These are phyloP conservation scores for Tetraselmis striata DNA, from an alignment of 139 green algal species.

Conservation along the genomic window DNA sequence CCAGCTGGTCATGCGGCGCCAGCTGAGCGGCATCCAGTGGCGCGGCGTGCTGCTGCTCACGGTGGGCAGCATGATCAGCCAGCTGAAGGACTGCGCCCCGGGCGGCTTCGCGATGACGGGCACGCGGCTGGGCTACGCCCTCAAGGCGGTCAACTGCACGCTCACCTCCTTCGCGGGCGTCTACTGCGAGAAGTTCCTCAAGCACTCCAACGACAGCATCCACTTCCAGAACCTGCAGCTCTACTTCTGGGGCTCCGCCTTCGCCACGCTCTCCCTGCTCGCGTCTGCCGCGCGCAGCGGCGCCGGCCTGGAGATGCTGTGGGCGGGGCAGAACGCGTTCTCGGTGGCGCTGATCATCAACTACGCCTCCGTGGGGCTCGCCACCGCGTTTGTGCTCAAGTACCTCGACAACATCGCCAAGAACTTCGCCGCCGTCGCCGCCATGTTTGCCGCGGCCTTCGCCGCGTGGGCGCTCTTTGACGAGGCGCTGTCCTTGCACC, in stretches of 20 bases:
- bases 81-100: background rate
- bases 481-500: background rate
- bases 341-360: background rate
- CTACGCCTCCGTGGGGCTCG: background rate
- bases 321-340: background rate
- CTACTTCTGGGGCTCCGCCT: background rate
- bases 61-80: background rate
- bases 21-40: background rate
- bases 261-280: background rate
- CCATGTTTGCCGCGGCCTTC: background rate
- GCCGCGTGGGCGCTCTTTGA: background rate
- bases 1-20: background rate
- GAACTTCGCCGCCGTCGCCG: background rate
- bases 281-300: background rate
- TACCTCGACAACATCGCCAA: conserved; percentile 5
- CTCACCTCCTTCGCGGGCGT: background rate
- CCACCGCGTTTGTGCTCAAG: conserved; percentile 2
- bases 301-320: background rate
- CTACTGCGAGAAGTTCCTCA: background rate
- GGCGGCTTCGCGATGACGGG: background rate
- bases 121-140: background rate
- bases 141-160: background rate
- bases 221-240: background rate
- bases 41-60: background rate
- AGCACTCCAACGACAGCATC: background rate